Base-by-base conservation (phyloP, 345 rosid species). In the Hibiscus mutabilis region DNA sequence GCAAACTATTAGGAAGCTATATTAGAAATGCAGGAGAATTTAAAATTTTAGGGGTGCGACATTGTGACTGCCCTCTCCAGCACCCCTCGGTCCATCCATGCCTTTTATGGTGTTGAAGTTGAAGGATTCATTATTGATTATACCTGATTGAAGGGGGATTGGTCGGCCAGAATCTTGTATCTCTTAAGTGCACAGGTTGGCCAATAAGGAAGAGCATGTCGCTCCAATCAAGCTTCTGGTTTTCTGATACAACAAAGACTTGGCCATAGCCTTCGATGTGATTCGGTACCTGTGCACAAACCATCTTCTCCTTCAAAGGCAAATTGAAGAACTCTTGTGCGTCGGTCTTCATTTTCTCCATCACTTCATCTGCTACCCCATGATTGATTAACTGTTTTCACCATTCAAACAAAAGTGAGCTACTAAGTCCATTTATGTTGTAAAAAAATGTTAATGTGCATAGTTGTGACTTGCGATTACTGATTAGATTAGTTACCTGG, bases 221-320 rank as follows among this genome's bases (percentile, higher is more conserved):
- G 3, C 79, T 79, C 86, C 84, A 85, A 27, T 87, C 87, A 31
- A 83, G 84, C 74, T 83, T 87, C 62, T 82, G 84, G 0, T 83
- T 81, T 40, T 83, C 75, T 0, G 86, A 79, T 22, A 79, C 66
- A 3, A 84, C 82, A 31, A 85, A 87, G 7, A 85, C 89, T 74
- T 85, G 86, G n/a, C 87, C 86, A 25, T 80, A 85, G 6, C 87
- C 89, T 81, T 84, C 84, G 1, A 84, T 44, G 24, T 15, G n/a
- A 37, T 75, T 78, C 8, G 86, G 83, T 59, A 37, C 3, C 72
- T 83, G 85, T 9, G 74, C 82, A 57, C 42, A 82, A 0, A 6
- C 68, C 85, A 71, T 77, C 73, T 85, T 82, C 74, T 76, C 78
- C 66, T 82, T 80, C 15, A 83, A 33, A 37, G 89, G 82, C 42